Percentiles rank a stretch among this genome's conserved stretches.
These are phyloP conservation scores for Multifurca ochricompacta DNA, from an alignment of 768 basidiomycete species.

Conservation along the genomic window DNA sequence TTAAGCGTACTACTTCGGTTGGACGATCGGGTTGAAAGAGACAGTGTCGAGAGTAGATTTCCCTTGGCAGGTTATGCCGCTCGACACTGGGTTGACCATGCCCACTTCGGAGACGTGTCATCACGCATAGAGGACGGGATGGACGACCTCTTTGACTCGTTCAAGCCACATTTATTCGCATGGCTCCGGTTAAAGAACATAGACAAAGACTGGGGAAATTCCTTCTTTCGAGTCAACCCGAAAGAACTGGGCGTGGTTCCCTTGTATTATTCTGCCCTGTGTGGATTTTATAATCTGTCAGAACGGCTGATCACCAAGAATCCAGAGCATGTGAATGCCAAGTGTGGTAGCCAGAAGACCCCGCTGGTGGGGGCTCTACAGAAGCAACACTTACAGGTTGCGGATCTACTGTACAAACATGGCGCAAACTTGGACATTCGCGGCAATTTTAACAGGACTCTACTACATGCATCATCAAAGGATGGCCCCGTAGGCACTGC, in stretches of 20 bases:
- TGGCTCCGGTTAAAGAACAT: conserved; percentile 1
- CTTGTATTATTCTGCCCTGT: not conserved
- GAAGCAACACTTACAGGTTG: not conserved
- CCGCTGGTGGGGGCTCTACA: not conserved
- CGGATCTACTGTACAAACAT: not conserved
- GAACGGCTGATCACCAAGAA: too few relatives aligned
- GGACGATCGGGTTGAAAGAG: not conserved
- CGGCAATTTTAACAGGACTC: not conserved
- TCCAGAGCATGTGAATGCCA: too few relatives aligned
- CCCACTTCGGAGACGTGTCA: not conserved
- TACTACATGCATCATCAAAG: not conserved
- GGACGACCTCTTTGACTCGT: not conserved
- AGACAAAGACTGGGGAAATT: not conserved
- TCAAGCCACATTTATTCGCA: not conserved
- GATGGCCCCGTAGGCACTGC: not conserved
- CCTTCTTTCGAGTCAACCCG: not conserved
- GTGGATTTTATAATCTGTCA: not conserved
- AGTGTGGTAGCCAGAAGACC: too few relatives aligned
- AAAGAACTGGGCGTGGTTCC: not conserved
- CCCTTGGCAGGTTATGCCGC: not conserved
- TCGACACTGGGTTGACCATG: conserved; percentile 3
- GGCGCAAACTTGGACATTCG: not conserved
- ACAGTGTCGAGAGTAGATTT: not conserved
- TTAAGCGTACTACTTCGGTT: conserved; percentile 1
- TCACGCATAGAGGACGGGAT: not conserved